phyloP scores from a whole-genome alignment of 2,329 filamentous ascomycete genomes.

The Fusarium fujikuroi region DNA sequence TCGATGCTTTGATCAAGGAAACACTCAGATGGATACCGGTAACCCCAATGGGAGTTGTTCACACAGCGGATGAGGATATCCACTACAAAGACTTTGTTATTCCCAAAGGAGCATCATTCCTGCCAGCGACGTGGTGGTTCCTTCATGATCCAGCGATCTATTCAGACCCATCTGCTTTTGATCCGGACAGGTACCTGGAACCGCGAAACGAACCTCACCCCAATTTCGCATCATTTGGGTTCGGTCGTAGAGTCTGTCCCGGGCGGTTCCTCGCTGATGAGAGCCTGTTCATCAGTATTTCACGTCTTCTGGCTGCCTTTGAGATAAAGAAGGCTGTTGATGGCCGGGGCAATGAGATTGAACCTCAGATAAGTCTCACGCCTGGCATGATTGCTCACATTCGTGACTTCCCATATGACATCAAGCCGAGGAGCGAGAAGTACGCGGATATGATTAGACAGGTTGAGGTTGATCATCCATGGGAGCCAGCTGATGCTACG shows the following conservation, averaged over 20 bases:
- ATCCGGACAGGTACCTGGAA: constrained; percentile 34
- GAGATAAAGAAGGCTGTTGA: background rate
- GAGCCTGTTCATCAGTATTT: background rate
- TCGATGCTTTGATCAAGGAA: constrained; percentile 46
- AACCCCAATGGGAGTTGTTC: constrained; percentile 48
- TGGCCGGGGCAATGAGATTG: background rate
- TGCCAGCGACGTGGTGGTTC: constrained; percentile 40
- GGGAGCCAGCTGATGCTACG: background rate
- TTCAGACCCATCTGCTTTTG: constrained; percentile 49
- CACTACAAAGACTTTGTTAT: constrained; percentile 31
- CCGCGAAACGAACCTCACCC: constrained; percentile 15
- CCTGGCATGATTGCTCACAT: background rate
- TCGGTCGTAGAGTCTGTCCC: constrained; percentile 6
- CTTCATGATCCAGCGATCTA: constrained; percentile 74
- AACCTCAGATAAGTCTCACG: background rate
- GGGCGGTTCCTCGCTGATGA: background rate
- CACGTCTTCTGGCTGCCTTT: background rate
- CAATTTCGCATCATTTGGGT: background rate
- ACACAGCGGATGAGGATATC: constrained; percentile 47
- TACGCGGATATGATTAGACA: background rate
- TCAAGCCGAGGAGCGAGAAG: background rate
- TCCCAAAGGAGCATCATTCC: constrained; percentile 33
- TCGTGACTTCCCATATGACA: background rate
- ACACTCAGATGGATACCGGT: constrained; percentile 41
- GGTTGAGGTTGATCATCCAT: background rate